Conservation (phyloP, 2,329 filamentous ascomycete species). For the Lachnellula cervina region DNA sequence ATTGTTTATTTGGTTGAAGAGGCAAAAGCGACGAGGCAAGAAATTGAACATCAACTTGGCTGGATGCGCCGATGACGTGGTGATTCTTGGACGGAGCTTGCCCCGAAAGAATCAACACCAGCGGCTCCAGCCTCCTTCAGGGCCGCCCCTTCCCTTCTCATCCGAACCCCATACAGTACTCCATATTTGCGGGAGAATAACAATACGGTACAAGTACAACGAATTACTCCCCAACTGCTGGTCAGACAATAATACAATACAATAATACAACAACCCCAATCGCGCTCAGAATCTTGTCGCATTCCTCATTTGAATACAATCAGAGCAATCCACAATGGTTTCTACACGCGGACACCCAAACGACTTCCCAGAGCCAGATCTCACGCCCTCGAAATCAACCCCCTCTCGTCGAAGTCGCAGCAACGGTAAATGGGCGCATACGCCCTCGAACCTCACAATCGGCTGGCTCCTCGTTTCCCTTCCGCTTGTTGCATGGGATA, state of each 20-base stretch:
- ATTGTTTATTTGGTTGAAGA: constrained; percentile 9
- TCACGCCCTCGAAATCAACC: constrained; percentile 19
- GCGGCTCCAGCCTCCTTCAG: neutral
- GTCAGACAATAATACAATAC: neutral
- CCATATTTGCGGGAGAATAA: neutral
- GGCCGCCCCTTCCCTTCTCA: no score
- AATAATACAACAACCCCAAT: no score
- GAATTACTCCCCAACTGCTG: neutral
- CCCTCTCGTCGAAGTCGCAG: constrained; percentile 15
- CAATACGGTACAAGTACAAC: neutral
- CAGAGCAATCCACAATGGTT: constrained; percentile 44
- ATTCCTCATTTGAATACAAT: neutral
- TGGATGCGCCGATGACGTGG: constrained; percentile 14
- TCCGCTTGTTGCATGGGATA: constrained; percentile 64
- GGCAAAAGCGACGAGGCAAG: constrained; percentile 1
- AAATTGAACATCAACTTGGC: neutral
- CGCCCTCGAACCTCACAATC: constrained; percentile 51
- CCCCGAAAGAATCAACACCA: neutral
- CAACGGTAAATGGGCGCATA: constrained; percentile 49
- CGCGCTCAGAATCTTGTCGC: no score
- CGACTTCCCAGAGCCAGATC: constrained; percentile 39
- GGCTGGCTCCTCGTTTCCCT: constrained; percentile 60
- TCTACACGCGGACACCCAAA: constrained; percentile 50
- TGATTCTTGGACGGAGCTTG: neutral
- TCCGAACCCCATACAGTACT: neutral